Percentiles rank a stretch among this genome's conserved stretches.
Evolutionary conservation across 1,284 basidiomycete species (phyloP).

Genomic region (Cystobasidium pallidum): DNA sequence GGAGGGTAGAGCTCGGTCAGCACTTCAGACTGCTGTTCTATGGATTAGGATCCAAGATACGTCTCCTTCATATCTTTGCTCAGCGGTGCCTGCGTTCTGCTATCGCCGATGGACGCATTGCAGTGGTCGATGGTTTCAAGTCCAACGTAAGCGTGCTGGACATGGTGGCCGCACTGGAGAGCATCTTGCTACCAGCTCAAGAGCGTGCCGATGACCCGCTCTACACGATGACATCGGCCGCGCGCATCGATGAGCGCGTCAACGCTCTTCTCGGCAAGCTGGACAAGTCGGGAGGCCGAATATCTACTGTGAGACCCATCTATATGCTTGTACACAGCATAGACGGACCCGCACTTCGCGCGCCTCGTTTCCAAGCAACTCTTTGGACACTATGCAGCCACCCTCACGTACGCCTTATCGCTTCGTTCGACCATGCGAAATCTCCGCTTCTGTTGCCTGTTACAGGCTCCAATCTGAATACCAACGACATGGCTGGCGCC

Average conservation of each 20-base stretch:
- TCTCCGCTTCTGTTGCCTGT: slow-evolving; percentile 71
- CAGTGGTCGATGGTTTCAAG: slow-evolving; percentile 78
- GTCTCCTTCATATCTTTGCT: slow-evolving; percentile 73
- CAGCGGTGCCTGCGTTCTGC: slow-evolving; percentile 61
- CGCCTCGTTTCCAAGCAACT: slow-evolving; percentile 65
- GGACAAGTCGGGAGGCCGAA: background rate
- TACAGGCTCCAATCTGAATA: slow-evolving; percentile 44
- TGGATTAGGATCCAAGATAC: slow-evolving; percentile 82
- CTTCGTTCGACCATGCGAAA: slow-evolving; percentile 82
- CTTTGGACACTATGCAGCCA: slow-evolving; percentile 71
- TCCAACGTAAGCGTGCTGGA: slow-evolving; percentile 72
- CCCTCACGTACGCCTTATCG: slow-evolving; percentile 74
- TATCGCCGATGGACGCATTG: slow-evolving; percentile 65
- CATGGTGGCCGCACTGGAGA: slow-evolving; percentile 68
- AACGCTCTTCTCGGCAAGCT: slow-evolving; percentile 44
- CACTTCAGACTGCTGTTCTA: slow-evolving; percentile 86
- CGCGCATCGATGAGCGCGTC: slow-evolving; percentile 51
- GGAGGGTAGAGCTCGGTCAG: slow-evolving; percentile 70
- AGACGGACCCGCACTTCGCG: slow-evolving; percentile 72
- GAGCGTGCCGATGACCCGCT: background rate
- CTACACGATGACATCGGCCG: background rate
- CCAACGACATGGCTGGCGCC: background rate
- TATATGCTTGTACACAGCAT: slow-evolving; percentile 85
- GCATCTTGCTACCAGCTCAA: slow-evolving; percentile 33
- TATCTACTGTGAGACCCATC: slow-evolving; percentile 58